Conservation (phyloP, 768 basidiomycete genomes). For the Astraeus odoratus region DNA sequence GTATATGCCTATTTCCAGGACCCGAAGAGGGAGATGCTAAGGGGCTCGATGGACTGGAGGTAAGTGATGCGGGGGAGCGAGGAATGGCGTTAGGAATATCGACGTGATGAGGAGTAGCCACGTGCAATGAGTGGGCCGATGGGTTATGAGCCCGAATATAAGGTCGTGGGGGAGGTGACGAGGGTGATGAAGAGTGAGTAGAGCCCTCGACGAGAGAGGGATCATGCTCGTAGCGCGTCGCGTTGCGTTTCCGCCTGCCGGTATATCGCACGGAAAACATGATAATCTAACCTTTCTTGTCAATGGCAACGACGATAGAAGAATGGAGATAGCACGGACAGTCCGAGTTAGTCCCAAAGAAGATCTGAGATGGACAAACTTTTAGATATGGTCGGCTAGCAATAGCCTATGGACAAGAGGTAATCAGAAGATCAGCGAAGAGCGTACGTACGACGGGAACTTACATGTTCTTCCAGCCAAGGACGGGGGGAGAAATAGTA, state of each 20-base stretch:
- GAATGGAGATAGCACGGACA: background rate
- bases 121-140: slow-evolving; percentile 16
- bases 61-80: slow-evolving; percentile 1
- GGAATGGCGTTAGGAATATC: slow-evolving; percentile 6
- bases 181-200: slow-evolving; percentile 7
- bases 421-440: slow-evolving; percentile 1
- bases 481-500: background rate
- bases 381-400: slow-evolving; percentile 12
- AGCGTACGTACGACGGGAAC: slow-evolving; percentile 4
- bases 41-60: slow-evolving; percentile 19
- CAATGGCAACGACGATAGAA: background rate
- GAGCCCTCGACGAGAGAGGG: slow-evolving; percentile 2
- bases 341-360: background rate
- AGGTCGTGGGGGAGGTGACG: slow-evolving; percentile 3
- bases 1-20: slow-evolving; percentile 15
- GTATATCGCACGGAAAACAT: slow-evolving; percentile 11
- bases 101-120: slow-evolving; percentile 6
- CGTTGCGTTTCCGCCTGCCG: slow-evolving; percentile 8
- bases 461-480: slow-evolving; percentile 14
- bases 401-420: slow-evolving; percentile 11
- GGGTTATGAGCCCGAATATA: slow-evolving; percentile 8
- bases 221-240: slow-evolving; percentile 17
- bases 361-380: slow-evolving; percentile 3
- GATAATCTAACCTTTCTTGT: slow-evolving; percentile 2
- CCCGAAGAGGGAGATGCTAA: slow-evolving; percentile 20